Conservation (phyloP, 2,329 filamentous ascomycete species). For the Cladophialophora exuberans region DNA sequence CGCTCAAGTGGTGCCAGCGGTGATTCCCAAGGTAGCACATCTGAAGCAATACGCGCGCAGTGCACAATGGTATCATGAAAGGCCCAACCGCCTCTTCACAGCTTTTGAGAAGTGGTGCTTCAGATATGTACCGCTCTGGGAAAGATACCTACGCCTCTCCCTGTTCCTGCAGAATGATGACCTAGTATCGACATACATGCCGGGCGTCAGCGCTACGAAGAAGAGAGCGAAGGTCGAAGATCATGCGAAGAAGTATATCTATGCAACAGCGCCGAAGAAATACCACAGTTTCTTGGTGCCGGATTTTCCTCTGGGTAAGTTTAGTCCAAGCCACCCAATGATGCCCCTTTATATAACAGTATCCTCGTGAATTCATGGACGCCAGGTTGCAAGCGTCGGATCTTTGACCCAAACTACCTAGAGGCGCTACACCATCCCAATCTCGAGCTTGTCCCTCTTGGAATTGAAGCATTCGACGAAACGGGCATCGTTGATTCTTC, state of each 20-base stretch:
- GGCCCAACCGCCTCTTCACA: conserved; percentile 39
- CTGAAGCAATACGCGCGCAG: conserved; percentile 4
- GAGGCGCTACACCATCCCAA: conserved; percentile 56
- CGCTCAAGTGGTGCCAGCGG: conserved; percentile 57
- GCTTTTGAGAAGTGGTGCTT: conserved; percentile 51
- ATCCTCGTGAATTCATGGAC: too few relatives aligned
- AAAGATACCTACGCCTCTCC: conserved; percentile 5
- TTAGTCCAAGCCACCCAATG: too few relatives aligned
- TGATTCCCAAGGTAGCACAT: not conserved
- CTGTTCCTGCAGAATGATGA: conserved; percentile 36
- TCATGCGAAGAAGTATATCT: conserved; percentile 45
- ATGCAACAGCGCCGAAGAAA: conserved; percentile 55
- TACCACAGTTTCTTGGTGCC: conserved; percentile 65
- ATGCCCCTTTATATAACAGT: too few relatives aligned
- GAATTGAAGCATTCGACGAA: conserved; percentile 10
- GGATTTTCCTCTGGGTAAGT: conserved; percentile 64
- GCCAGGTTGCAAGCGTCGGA: conserved; percentile 65
- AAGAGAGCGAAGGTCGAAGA: conserved; percentile 4
- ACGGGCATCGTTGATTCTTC: conserved; percentile 1
- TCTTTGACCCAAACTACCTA: conserved; percentile 62
- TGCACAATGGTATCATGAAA: conserved; percentile 23
- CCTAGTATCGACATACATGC: conserved; percentile 45
- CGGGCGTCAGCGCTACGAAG: conserved; percentile 31
- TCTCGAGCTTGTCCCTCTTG: conserved; percentile 50
- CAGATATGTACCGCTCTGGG: conserved; percentile 36